Evolutionary conservation across 2,329 filamentous ascomycete species (phyloP).

Genomic region (Colletotrichum neosansevieriae): DNA sequence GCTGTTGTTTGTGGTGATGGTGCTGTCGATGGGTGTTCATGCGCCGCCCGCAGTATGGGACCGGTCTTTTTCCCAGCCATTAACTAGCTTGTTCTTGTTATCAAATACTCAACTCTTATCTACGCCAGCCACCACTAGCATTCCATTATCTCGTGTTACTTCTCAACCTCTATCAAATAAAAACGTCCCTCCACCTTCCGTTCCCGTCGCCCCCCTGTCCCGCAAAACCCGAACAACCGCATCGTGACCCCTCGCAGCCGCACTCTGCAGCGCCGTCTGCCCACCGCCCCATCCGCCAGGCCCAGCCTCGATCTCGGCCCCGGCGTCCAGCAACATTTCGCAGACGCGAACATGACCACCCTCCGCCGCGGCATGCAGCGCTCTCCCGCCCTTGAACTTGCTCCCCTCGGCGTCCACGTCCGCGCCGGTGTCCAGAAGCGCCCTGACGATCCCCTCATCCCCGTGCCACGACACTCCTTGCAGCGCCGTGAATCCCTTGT

Average conservation of each 20-base stretch:
- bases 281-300: constrained; percentile 41
- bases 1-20: not conserved
- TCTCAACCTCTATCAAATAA: constrained; percentile 28
- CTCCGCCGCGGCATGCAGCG: constrained; percentile 43
- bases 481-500: constrained; percentile 48
- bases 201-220: constrained; percentile 48
- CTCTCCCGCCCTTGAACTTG: constrained; percentile 39
- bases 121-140: not conserved
- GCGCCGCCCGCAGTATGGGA: constrained; percentile 12
- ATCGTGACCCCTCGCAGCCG: constrained; percentile 51
- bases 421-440: constrained; percentile 42
- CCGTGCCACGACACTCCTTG: constrained; percentile 50
- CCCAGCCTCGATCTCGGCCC: constrained; percentile 54
- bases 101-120: not conserved
- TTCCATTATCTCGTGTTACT: constrained; percentile 15
- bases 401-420: constrained; percentile 44
- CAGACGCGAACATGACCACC: constrained; percentile 41
- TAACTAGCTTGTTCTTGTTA: not conserved
- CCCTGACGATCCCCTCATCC: constrained; percentile 47
- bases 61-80: not conserved
- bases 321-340: constrained; percentile 48
- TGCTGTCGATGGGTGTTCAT: constrained; percentile 22
- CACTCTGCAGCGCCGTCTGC: constrained; percentile 51
- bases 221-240: constrained; percentile 56
- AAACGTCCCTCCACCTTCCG: constrained; percentile 34